Evolutionary conservation across 768 basidiomycete species (phyloP), one percentile per base, ranked within the genome.

Genomic region (Rubroboletus pulcherrimus): DNA sequence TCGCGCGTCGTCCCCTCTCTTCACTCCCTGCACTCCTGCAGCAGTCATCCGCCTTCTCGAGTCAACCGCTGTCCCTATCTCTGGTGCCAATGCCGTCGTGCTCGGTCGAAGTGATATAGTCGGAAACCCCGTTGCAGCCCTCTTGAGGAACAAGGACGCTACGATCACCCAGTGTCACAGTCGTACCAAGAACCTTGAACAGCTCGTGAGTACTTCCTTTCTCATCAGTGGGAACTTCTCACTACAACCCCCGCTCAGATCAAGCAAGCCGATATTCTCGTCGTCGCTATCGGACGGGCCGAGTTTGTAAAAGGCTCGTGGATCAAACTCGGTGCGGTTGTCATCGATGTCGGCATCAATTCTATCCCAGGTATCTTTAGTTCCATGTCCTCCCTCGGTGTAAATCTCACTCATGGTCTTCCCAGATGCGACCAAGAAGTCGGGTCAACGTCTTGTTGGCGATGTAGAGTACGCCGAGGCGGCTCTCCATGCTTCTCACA

Each of bases 121-220:
- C 53, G 97, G 97, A 52, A 96, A 85, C 63, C 97, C 97, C 30
- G 94, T 98, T 48, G 86, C 87, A 37, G 88, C 92, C 34, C 86
- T 99, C 80, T 78, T 99, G 51, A 79, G 93, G 63, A 89, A 87
- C 69, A 83, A 82, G 57, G 90, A 98, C 68, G 95, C 97, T 2
- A 99, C 97, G 21, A 93, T 98, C 58, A 98, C 94, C 21, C 96
- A 98, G 72, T 98, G 96, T 72, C 97, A 99, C 73, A 94, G 92
- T 61, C 81, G 84, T 39, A 95, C 96, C 52, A 83, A 84, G 72
- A 84, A 93, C 63, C 78, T 98, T 41, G 80, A 87, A 58, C 77
- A 81, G 35, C 83, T 95, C 63, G 93, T 93, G 67, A 58, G 87
- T 73, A 47, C 37, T 3, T 21, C 17, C 17, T 46, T 56, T 59